phyloP scores from a whole-genome alignment of 192 early-diverging fungal species.

The Lobosporangium transversale region DNA sequence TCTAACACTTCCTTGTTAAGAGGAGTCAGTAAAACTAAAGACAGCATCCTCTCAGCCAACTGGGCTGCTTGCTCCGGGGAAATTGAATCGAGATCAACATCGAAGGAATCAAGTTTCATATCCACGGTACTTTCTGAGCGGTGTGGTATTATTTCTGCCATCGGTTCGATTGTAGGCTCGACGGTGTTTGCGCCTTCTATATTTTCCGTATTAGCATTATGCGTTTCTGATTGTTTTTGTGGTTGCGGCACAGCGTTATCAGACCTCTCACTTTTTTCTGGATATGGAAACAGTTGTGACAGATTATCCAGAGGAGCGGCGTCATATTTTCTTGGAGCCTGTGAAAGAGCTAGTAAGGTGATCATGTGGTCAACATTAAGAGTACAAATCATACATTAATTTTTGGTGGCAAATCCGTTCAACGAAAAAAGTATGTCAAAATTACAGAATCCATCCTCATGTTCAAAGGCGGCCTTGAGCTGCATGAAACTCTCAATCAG shows the following conservation, averaged over 20 bases:
- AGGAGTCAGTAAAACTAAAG: slow-evolving; percentile 4
- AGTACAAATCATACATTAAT: too few relatives aligned
- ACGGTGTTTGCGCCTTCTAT: too few relatives aligned
- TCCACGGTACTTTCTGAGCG: not conserved
- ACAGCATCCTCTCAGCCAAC: slow-evolving; percentile 32
- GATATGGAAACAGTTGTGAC: slow-evolving; percentile 50
- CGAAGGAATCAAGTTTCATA: slow-evolving; percentile 22
- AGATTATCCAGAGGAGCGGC: slow-evolving; percentile 37
- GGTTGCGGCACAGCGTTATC: not conserved
- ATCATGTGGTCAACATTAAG: too few relatives aligned
- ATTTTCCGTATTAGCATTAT: too few relatives aligned
- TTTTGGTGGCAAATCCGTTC: slow-evolving; percentile 21
- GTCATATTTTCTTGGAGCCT: slow-evolving; percentile 24
- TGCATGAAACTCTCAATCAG: slow-evolving; percentile 22
- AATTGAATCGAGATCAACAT: slow-evolving; percentile 29
- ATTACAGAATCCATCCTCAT: slow-evolving; percentile 27
- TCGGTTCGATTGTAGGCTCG: too few relatives aligned
- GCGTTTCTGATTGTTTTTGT: not conserved
- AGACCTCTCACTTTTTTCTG: slow-evolving; percentile 25
- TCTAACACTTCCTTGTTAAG: not conserved
- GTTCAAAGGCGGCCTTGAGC: slow-evolving; percentile 34
- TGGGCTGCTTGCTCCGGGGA: slow-evolving; percentile 14
- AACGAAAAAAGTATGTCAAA: not conserved
- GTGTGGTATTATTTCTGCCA: not conserved
- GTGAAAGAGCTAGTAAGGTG: slow-evolving; percentile 37